Conservation (phyloP, 441 rosid genomes). For the Arabidopsis hybrid region DNA sequence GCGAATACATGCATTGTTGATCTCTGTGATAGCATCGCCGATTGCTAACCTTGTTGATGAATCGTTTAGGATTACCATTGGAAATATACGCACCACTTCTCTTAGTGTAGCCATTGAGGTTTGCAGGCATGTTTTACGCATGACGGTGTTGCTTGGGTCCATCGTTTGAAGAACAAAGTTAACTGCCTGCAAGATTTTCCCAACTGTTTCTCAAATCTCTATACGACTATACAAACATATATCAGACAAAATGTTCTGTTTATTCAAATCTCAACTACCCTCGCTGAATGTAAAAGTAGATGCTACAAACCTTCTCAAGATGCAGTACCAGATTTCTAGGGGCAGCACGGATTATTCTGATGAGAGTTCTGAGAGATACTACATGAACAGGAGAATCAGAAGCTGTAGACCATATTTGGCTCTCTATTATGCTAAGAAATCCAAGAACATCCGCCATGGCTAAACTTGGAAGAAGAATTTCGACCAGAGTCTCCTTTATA, state of each 20-base stretch:
- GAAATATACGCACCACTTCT: constrained; percentile 83
- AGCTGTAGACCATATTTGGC: constrained; percentile 97
- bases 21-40: constrained; percentile 86
- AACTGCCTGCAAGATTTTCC: constrained; percentile 76
- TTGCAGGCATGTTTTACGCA: constrained; percentile 85
- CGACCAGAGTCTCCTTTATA: constrained; percentile 79
- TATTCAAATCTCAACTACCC: constrained; percentile 18
- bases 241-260: neutral
- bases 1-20: constrained; percentile 67
- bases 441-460: constrained; percentile 84
- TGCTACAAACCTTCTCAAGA: constrained; percentile 84
- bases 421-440: constrained; percentile 78
- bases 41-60: constrained; percentile 79
- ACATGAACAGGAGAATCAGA: constrained; percentile 93
- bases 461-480: constrained; percentile 86
- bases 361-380: constrained; percentile 74
- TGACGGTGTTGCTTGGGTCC: constrained; percentile 84
- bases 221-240: neutral
- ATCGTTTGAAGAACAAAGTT: constrained; percentile 82
- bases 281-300: constrained; percentile 29
- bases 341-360: constrained; percentile 81
- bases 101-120: constrained; percentile 72
- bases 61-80: constrained; percentile 88
- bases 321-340: constrained; percentile 75
- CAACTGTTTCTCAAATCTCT: constrained; percentile 46